These are phyloP conservation scores for Polygonum aviculare DNA, from an alignment of 148 eudicot genomes.

Conservation along the genomic window DNA sequence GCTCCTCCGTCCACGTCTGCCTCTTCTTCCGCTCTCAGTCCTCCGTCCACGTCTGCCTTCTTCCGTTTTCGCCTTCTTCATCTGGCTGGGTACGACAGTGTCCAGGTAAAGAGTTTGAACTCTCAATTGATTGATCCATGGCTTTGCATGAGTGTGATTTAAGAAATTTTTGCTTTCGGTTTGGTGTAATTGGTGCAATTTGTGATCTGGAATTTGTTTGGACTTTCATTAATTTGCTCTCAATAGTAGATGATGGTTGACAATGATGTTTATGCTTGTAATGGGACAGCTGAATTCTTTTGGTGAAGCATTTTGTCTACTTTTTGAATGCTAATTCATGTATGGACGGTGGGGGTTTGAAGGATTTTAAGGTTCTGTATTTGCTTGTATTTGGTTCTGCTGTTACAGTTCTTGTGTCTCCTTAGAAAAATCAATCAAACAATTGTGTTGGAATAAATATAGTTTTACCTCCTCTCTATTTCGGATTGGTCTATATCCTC, in stretches of 20 bases:
- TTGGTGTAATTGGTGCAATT: neutral
- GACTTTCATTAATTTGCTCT: neutral
- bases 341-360: neutral
- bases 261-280: neutral
- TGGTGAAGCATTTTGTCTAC: neutral
- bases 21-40: no score
- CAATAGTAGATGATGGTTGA: neutral
- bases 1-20: no score
- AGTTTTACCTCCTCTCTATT: no score
- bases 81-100: slow-evolving; percentile 89
- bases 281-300: neutral
- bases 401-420: no score
- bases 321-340: neutral
- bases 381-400: neutral
- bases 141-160: neutral
- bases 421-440: no score
- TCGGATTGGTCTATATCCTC: neutral
- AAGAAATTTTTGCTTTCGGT: neutral
- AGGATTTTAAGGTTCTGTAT: no score
- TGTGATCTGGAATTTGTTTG: neutral
- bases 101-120: slow-evolving; percentile 28
- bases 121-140: neutral
- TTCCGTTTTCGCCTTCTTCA: slow-evolving; percentile 89
- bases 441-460: no score
- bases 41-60: slow-evolving; percentile 94